These are phyloP conservation scores for Clitoria ternatea DNA, from an alignment of 306 rosid genomes.

Conservation along the genomic window DNA sequence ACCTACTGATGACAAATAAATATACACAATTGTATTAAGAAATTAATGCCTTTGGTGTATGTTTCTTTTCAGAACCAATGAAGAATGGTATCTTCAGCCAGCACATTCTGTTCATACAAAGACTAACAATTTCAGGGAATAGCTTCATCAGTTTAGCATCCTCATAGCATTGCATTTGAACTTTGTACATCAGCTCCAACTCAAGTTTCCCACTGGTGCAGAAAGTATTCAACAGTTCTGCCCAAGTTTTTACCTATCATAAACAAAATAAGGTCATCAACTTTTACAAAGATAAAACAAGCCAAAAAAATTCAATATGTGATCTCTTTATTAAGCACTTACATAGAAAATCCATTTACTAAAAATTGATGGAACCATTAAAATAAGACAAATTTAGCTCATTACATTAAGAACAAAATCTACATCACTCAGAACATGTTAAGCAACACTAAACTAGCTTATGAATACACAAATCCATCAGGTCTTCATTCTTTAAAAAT, in stretches of 20 bases:
- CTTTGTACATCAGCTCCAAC: slow-evolving; percentile 96
- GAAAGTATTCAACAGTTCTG: slow-evolving; percentile 75
- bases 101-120: slow-evolving; percentile 92
- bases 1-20: too few species aligned
- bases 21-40: too few species aligned
- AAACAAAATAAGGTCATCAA: neutral
- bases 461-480: neutral
- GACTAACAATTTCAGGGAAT: slow-evolving; percentile 86
- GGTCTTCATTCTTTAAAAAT: neutral
- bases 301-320: neutral
- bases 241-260: slow-evolving; percentile 89
- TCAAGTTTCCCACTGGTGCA: slow-evolving; percentile 95
- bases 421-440: neutral
- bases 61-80: slow-evolving; percentile 95
- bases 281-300: neutral
- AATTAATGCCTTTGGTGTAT: slow-evolving; percentile 90
- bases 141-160: slow-evolving; percentile 99
- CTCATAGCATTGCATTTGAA: slow-evolving; percentile 99
- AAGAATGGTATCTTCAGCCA: slow-evolving; percentile 95
- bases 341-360: neutral
- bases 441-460: neutral
- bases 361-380: neutral
- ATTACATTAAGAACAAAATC: neutral
- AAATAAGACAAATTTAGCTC: neutral
- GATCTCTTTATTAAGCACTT: neutral